Evolutionary conservation across 306 rosid species (phyloP).

Genomic region (Abrus precatorius): DNA sequence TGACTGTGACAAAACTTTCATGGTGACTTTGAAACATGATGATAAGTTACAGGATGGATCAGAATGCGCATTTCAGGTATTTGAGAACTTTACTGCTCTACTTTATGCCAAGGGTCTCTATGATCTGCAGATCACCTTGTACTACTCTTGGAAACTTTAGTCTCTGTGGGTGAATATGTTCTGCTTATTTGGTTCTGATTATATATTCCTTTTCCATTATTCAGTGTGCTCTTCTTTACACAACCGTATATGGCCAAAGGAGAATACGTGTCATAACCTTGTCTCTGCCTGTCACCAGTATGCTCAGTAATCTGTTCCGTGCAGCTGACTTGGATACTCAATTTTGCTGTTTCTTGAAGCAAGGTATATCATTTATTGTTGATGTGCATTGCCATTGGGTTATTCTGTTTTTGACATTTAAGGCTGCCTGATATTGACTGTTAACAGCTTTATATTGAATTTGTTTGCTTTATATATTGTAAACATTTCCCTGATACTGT

Average conservation of each 20-base stretch:
- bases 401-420: slow-evolving; percentile 9
- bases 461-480: slow-evolving; percentile 3
- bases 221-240: slow-evolving; percentile 97
- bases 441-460: slow-evolving; percentile 25
- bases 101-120: slow-evolving; percentile 35
- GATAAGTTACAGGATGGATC: slow-evolving; percentile 98
- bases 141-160: slow-evolving; percentile 31
- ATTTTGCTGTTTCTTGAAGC: slow-evolving; percentile 95
- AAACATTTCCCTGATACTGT: slow-evolving; percentile 39
- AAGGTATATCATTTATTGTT: slow-evolving; percentile 66
- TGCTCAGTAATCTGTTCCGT: slow-evolving; percentile 95
- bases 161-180: slow-evolving; percentile 11
- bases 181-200: slow-evolving; percentile 43
- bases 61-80: slow-evolving; percentile 97
- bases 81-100: slow-evolving; percentile 39
- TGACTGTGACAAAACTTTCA: slow-evolving; percentile 94
- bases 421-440: slow-evolving; percentile 31
- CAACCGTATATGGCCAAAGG: slow-evolving; percentile 94
- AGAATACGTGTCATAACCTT: slow-evolving; percentile 89
- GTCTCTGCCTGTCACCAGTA: slow-evolving; percentile 94
- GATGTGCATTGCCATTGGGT: background rate
- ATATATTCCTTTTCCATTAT: slow-evolving; percentile 36
- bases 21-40: slow-evolving; percentile 92
- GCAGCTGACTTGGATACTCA: slow-evolving; percentile 99
- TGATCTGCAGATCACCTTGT: slow-evolving; percentile 19